Evolutionary conservation across 2,329 filamentous ascomycete genomes (phyloP).

Genomic region (Colletotrichum sublineola): DNA sequence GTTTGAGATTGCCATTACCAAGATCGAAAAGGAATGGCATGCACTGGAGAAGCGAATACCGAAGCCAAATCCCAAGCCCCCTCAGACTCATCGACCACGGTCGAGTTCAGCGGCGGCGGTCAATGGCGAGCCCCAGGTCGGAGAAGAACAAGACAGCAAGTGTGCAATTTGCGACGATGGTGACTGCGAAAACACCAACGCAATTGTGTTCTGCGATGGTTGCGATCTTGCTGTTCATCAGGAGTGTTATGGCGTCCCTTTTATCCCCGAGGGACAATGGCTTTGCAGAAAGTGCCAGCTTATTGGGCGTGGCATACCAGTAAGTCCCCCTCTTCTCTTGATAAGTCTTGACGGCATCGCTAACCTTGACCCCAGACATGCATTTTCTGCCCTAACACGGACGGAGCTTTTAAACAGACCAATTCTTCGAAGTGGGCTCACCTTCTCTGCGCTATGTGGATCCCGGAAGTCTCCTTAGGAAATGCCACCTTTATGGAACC

Average conservation of each 20-base stretch:
- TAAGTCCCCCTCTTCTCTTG: slow-evolving; percentile 55
- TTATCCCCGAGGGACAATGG: slow-evolving; percentile 99
- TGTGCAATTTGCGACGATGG: slow-evolving; percentile 98
- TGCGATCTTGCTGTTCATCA: slow-evolving; percentile 98
- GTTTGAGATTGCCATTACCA: slow-evolving; percentile 98
- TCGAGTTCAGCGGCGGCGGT: slow-evolving; percentile 96
- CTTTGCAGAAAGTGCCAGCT: slow-evolving; percentile 96
- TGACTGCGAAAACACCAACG: slow-evolving; percentile 99
- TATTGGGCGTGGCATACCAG: slow-evolving; percentile 89
- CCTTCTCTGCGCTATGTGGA: slow-evolving; percentile 97
- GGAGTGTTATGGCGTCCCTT: slow-evolving; percentile 98
- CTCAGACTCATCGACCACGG: slow-evolving; percentile 91
- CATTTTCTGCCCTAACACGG: slow-evolving; percentile 98
- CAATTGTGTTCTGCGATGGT: slow-evolving; percentile 98
- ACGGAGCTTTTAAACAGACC: slow-evolving; percentile 98
- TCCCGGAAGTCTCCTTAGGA: slow-evolving; percentile 94
- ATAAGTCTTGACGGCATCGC: not conserved
- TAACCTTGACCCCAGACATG: slow-evolving; percentile 72
- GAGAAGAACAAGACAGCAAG: slow-evolving; percentile 96
- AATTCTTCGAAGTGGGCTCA: slow-evolving; percentile 97
- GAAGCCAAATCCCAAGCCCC: slow-evolving; percentile 95
- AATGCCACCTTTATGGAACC: slow-evolving; percentile 99
- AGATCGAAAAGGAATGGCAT: slow-evolving; percentile 99
- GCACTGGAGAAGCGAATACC: slow-evolving; percentile 95
- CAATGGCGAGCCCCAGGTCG: slow-evolving; percentile 88